phyloP scores from a whole-genome alignment of 208 protist genomes.

The Endotrypanum monterogeii region DNA sequence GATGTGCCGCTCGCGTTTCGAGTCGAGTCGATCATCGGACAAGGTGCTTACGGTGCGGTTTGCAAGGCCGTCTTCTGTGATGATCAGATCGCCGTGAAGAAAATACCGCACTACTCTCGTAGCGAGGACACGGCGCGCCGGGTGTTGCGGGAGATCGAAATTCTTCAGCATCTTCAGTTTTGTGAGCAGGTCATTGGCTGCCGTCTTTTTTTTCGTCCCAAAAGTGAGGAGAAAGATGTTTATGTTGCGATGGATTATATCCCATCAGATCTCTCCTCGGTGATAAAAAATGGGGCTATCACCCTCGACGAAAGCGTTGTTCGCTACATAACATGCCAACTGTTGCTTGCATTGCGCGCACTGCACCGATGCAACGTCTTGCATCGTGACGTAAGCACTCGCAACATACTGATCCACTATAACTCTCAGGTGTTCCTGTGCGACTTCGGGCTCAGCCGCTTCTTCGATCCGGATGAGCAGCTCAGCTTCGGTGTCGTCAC shows the following conservation, averaged over 20 bases:
- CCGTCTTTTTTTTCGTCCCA: conserved; percentile 86
- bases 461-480: conserved; percentile 93
- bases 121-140: conserved; percentile 79
- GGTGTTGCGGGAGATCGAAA: conserved; percentile 88
- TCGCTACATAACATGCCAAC: conserved; percentile 86
- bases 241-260: conserved; percentile 93
- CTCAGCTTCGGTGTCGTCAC: conserved; percentile 92
- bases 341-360: conserved; percentile 88
- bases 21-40: conserved; percentile 91
- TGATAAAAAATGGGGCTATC: conserved; percentile 84
- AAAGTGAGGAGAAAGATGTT: conserved; percentile 90
- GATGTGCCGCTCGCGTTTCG: conserved; percentile 87
- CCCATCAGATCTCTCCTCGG: conserved; percentile 77
- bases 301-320: conserved; percentile 78
- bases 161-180: conserved; percentile 86
- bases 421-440: conserved; percentile 90
- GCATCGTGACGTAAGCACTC: conserved; percentile 88
- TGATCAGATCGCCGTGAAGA: conserved; percentile 89
- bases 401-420: conserved; percentile 91
- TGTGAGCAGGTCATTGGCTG: conserved; percentile 89
- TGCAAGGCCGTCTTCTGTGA: conserved; percentile 84
- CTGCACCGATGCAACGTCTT: conserved; percentile 82
- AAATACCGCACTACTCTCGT: conserved; percentile 88
- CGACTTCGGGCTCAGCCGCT: conserved; percentile 92
- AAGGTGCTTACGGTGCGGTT: conserved; percentile 94